A percentile compares a stretch with the other conserved stretches of the same genome.
Evolutionary conservation across 306 rosid species (phyloP).

Genomic region (Inga laurina): DNA sequence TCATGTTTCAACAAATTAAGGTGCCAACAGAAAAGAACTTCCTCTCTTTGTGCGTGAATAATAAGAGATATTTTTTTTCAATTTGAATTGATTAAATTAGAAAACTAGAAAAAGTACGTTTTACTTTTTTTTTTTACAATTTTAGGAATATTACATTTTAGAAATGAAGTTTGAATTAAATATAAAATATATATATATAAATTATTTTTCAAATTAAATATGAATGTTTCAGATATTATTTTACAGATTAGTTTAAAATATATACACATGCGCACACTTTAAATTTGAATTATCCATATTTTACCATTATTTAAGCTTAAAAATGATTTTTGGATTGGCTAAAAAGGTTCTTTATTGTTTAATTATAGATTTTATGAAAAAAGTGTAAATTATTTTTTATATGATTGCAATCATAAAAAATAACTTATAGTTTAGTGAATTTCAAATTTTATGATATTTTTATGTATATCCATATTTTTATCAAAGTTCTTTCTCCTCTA

Average conservation of each 20-base stretch:
- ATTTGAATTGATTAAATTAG: too few relatives aligned
- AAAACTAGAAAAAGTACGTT: too few relatives aligned
- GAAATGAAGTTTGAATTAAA: background rate
- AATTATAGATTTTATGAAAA: background rate
- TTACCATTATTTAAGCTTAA: background rate
- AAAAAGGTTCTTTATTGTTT: too few relatives aligned
- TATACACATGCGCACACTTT: too few relatives aligned
- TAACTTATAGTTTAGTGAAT: too few relatives aligned
- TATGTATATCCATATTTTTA: too few relatives aligned
- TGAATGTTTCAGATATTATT: background rate
- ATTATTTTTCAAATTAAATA: background rate
- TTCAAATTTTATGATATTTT: too few relatives aligned
- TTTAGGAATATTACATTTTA: conserved; percentile 4
- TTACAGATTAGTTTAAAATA: background rate
- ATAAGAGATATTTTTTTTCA: too few relatives aligned
- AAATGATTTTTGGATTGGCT: background rate
- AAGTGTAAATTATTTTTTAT: too few relatives aligned
- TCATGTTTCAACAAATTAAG: conserved; percentile 57
- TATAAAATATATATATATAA: too few relatives aligned
- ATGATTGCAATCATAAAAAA: too few relatives aligned
- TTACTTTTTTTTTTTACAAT: background rate
- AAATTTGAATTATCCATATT: background rate
- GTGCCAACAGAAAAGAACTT: conserved; percentile 21
- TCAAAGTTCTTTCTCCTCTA: background rate
- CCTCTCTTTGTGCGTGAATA: conserved; percentile 28